These are phyloP conservation scores for Chrysoporthe cubensis DNA, from an alignment of 2,329 filamentous ascomycete genomes.

Conservation along the genomic window DNA sequence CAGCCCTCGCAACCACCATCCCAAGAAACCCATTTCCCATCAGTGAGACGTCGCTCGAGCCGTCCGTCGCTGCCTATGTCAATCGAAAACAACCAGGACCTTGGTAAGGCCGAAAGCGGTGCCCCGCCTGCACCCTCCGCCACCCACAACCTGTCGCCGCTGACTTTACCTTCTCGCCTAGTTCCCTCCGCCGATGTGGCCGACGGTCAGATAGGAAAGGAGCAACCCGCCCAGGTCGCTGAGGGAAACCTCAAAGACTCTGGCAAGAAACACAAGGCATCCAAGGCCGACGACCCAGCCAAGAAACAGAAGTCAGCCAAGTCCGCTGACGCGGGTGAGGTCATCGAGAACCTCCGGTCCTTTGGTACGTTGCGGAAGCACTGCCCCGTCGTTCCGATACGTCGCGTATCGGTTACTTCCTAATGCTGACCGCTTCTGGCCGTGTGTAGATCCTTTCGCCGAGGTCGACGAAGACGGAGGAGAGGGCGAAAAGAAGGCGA, in stretches of 20 bases:
- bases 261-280: conserved; percentile 12
- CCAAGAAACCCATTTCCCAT: conserved; percentile 31
- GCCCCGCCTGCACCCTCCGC: conserved; percentile 4
- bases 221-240: conserved; percentile 13
- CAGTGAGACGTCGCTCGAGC: conserved; percentile 49
- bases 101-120: conserved; percentile 65
- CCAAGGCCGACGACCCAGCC: conserved; percentile 10
- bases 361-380: conserved; percentile 21
- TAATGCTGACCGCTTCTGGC: conserved; percentile 14
- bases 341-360: conserved; percentile 16
- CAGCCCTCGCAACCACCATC: conserved; percentile 19
- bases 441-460: conserved; percentile 91
- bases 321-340: conserved; percentile 10
- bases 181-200: conserved; percentile 15
- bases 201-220: conserved; percentile 20
- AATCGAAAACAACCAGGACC: conserved; percentile 98
- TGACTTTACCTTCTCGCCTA: not conserved
- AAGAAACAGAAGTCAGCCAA: conserved; percentile 15
- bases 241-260: conserved; percentile 16
- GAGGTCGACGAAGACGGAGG: conserved; percentile 99
- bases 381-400: not conserved
- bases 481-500: conserved; percentile 52
- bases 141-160: not conserved
- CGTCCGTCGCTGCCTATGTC: conserved; percentile 75
- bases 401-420: not conserved